Evolutionary conservation across 1,284 basidiomycete genomes (phyloP).

Genomic region (Golubevia sp.): DNA sequence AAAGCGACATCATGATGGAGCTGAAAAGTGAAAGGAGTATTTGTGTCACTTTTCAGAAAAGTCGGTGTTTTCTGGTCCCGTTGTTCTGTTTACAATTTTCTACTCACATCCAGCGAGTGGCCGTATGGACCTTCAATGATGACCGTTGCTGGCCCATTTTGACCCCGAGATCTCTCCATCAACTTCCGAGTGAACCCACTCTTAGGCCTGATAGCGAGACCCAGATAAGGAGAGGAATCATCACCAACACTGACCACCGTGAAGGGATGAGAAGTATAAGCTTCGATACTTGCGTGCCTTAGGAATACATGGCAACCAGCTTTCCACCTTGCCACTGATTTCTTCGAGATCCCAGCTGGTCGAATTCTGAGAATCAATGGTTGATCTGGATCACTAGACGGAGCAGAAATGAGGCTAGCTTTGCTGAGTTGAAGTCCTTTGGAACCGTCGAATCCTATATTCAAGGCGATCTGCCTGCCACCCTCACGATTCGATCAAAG

Average conservation of each 20-base stretch:
- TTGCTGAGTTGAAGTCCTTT: conserved; percentile 7
- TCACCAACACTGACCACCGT: conserved; percentile 19
- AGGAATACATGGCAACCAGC: conserved; percentile 26
- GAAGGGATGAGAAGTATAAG: conserved; percentile 36
- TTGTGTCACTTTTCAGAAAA: too few relatives aligned
- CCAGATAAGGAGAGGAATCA: conserved; percentile 13
- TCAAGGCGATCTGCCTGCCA: conserved; percentile 1
- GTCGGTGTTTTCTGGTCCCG: too few relatives aligned
- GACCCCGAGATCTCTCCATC: conserved; percentile 5
- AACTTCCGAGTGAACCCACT: conserved; percentile 27
- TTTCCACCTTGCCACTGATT: conserved; percentile 8
- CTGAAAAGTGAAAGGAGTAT: too few relatives aligned
- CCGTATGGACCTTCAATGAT: conserved; percentile 38
- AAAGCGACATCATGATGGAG: too few relatives aligned
- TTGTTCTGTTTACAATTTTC: too few relatives aligned
- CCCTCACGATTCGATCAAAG: conserved; percentile 26
- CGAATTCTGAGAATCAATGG: conserved; percentile 6
- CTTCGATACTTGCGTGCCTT: conserved; percentile 24
- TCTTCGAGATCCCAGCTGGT: conserved; percentile 4
- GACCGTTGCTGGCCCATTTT: conserved; percentile 8
- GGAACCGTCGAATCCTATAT: conserved; percentile 1
- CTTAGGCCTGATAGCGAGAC: conserved; percentile 23
- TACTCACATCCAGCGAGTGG: conserved; percentile 11
- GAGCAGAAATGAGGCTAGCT: conserved; percentile 8
- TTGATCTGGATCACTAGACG: conserved; percentile 11